Base-by-base conservation (phyloP, 164 flowering plant genomes). In the Hamamelis virginiana region DNA sequence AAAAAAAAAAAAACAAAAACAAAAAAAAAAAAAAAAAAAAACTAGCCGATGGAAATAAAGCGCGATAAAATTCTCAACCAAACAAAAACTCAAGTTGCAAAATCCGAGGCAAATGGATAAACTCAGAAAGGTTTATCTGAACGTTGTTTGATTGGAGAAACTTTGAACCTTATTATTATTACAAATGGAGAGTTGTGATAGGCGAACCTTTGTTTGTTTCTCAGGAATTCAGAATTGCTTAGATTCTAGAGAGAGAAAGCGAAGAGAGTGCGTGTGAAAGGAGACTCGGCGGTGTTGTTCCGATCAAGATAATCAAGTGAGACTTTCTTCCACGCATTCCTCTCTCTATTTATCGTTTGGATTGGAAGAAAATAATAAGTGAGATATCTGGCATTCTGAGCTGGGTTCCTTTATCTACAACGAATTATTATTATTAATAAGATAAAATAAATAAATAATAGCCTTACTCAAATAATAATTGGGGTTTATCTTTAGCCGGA, bases 81-180 rank as follows among this genome's bases (percentile, higher is more conserved):
- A n/a, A 26, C 48, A 43, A 13, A 62, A 57, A 16, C 4, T 33
- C 13, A 1, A 46, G n/a, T 51, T 68, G 78, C 68, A 18, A 59
- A 63, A 74, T 74, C 16, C 83, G 77, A 81, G 84, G 84, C 71
- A 68, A 75, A 47, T 60, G 83, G 87, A 81, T 81, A 81, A 72
- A 77, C 65, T 67, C 69, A 47, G 67, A 44, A 27, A 57, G 47
- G 41, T 22, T 38, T 73, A 79, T 76, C 80, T 64, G 48, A 48
- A 26, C 63, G 58, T 44, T 22, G 13, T 52, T 64, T 73, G 62
- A 48, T 65, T 69, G 74, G 71, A 63, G 72, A 69, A 22, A 14
- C 5, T 11, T 12, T 16, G 16, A 11, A 59, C 26, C 15, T 12
- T 10, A 28, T 23, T 12, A 41, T 18, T 22, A 23, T n/a, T 10